phyloP scores from a whole-genome alignment of 2,329 filamentous ascomycete species.

The Zasmidium angulare region DNA sequence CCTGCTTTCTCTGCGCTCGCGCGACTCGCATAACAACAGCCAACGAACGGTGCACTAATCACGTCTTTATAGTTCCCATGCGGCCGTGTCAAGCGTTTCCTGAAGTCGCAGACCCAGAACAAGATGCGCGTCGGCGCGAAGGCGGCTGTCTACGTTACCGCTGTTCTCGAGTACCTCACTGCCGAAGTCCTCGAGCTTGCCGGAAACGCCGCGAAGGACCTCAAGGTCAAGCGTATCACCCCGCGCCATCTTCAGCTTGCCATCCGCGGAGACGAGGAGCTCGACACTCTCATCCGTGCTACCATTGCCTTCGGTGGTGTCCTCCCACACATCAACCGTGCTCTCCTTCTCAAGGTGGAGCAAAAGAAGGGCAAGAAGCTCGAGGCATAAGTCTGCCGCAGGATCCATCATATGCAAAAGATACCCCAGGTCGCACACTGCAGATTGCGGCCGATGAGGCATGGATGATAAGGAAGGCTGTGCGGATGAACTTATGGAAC shows the following conservation, averaged over 20 bases:
- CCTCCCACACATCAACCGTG: conserved; percentile 97
- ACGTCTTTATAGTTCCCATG: conserved; percentile 78
- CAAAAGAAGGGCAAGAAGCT: conserved; percentile 87
- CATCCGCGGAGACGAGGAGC: conserved; percentile 90
- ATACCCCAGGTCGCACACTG: not conserved
- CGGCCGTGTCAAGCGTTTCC: conserved; percentile 99
- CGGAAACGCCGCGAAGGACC: conserved; percentile 97
- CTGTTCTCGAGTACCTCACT: conserved; percentile 96
- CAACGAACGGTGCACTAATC: conserved; percentile 35
- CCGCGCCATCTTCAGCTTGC: conserved; percentile 98
- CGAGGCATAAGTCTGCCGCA: conserved; percentile 34
- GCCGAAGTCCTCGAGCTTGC: conserved; percentile 98
- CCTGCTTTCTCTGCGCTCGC: conserved; percentile 7
- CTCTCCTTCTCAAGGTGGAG: conserved; percentile 90
- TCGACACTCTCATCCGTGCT: conserved; percentile 94
- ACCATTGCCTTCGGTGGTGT: conserved; percentile 99
- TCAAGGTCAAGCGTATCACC: conserved; percentile 99
- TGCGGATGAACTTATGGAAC: not conserved
- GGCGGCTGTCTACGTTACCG: conserved; percentile 96
- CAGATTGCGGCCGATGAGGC: not conserved
- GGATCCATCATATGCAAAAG: not conserved
- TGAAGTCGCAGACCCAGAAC: conserved; percentile 98
- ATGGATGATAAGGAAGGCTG: not conserved
- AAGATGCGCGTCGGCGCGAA: conserved; percentile 99
- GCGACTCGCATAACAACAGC: not conserved